Conservation (phyloP, 805 yeast species). For the Maudiozyma saulgeensis region DNA sequence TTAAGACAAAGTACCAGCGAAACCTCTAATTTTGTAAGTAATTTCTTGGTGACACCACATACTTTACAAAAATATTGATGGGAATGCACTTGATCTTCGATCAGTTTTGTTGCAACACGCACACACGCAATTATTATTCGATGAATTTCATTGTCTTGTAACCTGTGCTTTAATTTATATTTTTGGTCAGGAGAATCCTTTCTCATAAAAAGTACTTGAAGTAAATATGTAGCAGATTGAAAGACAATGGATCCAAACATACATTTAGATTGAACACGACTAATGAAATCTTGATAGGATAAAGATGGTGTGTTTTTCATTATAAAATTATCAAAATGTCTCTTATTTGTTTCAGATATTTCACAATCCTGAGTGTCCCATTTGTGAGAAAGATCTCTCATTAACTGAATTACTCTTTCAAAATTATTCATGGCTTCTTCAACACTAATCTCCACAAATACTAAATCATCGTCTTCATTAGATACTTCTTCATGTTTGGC, state of each 20-base stretch:
- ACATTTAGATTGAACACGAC: constrained; percentile 24
- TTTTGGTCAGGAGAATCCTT: constrained; percentile 10
- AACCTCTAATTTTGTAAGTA: constrained; percentile 15
- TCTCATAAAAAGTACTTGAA: constrained; percentile 16
- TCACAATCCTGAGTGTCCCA: constrained; percentile 1
- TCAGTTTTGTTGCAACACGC: constrained; percentile 34
- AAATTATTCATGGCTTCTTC: constrained; percentile 10
- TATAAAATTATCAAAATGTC: constrained; percentile 11
- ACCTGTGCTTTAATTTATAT: constrained; percentile 19
- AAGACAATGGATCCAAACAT: constrained; percentile 24
- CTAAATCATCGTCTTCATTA: background rate
- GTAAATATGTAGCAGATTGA: constrained; percentile 21
- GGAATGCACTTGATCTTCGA: constrained; percentile 36
- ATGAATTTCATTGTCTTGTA: constrained; percentile 34
- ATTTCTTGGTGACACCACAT: constrained; percentile 32
- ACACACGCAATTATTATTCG: constrained; percentile 36
- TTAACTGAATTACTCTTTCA: constrained; percentile 11
- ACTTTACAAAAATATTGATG: constrained; percentile 37
- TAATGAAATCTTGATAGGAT: constrained; percentile 16
- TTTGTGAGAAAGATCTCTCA: constrained; percentile 8
- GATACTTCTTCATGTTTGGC: background rate
- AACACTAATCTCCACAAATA: constrained; percentile 1
- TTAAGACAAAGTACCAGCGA: constrained; percentile 10
- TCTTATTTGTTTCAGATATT: constrained; percentile 1
- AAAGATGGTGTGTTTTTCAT: constrained; percentile 26